Evolutionary conservation across 1,139 yeast genomes (phyloP).

Genomic region (Geotrichum restrictum): DNA sequence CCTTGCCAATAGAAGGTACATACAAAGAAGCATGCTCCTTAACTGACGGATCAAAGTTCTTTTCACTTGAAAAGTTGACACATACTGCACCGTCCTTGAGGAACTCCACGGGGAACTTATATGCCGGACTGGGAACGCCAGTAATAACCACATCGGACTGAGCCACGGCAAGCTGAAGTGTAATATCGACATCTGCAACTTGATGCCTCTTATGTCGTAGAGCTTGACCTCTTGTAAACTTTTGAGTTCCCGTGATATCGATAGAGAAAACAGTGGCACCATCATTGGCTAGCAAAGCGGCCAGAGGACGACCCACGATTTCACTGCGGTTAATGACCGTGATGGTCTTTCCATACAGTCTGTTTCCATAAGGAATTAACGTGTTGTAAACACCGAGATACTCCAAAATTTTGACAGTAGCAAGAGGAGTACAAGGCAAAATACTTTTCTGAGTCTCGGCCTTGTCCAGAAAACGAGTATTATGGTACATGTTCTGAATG

Average conservation of each 20-base stretch:
- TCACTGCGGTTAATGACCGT: constrained; percentile 90
- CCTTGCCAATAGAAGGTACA: constrained; percentile 94
- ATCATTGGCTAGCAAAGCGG: constrained; percentile 92
- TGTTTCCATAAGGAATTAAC: constrained; percentile 78
- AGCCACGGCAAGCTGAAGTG: constrained; percentile 61
- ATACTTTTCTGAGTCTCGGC: constrained; percentile 73
- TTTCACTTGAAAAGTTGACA: constrained; percentile 82
- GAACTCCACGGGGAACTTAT: constrained; percentile 79
- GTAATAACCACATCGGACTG: constrained; percentile 89
- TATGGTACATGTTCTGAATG: constrained; percentile 91
- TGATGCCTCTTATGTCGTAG: constrained; percentile 76
- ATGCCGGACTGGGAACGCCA: constrained; percentile 81
- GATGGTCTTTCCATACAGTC: constrained; percentile 86
- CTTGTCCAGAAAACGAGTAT: constrained; percentile 73
- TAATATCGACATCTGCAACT: constrained; percentile 59
- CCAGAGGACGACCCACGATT: constrained; percentile 94
- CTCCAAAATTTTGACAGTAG: constrained; percentile 88
- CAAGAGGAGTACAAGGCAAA: constrained; percentile 93
- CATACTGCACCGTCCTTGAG: constrained; percentile 86
- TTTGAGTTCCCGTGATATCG: constrained; percentile 81
- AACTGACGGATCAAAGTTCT: constrained; percentile 76
- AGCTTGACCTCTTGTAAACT: constrained; percentile 91
- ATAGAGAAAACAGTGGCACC: constrained; percentile 95
- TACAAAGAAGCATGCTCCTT: constrained; percentile 83
- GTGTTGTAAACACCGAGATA: constrained; percentile 82